These are phyloP conservation scores for Didymella glomerata DNA, from an alignment of 2,329 filamentous ascomycete species.

Conservation along the genomic window DNA sequence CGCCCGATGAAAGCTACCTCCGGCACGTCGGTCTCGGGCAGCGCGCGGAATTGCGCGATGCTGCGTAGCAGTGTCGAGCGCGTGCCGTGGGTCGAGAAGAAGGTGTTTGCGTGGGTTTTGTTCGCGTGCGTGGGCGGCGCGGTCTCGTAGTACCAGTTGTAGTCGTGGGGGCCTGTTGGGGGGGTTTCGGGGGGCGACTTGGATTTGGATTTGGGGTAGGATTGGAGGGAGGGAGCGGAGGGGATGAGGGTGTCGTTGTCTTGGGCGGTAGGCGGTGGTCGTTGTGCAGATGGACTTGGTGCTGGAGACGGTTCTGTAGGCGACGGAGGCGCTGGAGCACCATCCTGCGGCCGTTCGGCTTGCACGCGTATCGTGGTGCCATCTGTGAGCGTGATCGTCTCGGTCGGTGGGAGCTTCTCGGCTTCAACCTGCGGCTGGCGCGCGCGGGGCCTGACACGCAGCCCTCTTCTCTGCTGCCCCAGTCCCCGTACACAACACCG, in stretches of 20 bases:
- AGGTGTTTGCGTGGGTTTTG: slow-evolving; percentile 53
- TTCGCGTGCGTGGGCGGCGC: slow-evolving; percentile 43
- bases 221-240: slow-evolving; percentile 26
- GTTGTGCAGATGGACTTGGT: neutral
- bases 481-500: neutral
- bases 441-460: slow-evolving; percentile 14
- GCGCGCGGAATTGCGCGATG: slow-evolving; percentile 66
- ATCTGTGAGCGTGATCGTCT: slow-evolving; percentile 19
- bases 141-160: slow-evolving; percentile 49
- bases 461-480: slow-evolving; percentile 4
- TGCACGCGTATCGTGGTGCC: slow-evolving; percentile 17
- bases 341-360: neutral
- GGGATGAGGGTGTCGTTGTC: slow-evolving; percentile 23
- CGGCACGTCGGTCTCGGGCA: slow-evolving; percentile 63
- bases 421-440: slow-evolving; percentile 7
- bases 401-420: neutral
- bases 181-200: slow-evolving; percentile 20
- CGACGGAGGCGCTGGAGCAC: neutral
- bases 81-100: slow-evolving; percentile 52
- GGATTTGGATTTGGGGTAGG: slow-evolving; percentile 1
- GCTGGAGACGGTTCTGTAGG: neutral
- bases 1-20: slow-evolving; percentile 74
- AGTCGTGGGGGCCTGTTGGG: slow-evolving; percentile 22
- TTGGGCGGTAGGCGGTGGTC: neutral
- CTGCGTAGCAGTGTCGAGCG: slow-evolving; percentile 66